Base-by-base conservation (phyloP, 1,284 basidiomycete genomes). In the Chalciporus sp. region DNA sequence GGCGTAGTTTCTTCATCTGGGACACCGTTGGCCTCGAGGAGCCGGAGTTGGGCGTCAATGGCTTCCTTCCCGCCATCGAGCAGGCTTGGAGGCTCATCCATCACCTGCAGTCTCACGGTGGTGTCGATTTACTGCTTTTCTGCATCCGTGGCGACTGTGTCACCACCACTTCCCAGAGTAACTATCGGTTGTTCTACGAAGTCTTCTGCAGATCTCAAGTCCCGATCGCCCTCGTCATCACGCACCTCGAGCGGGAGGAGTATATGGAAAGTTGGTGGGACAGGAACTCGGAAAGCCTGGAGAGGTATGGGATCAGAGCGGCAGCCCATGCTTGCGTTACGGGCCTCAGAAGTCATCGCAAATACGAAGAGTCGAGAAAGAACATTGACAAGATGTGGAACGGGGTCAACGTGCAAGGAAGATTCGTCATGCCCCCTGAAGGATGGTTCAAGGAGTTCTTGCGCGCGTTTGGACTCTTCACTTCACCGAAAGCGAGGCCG, bases 21-120 rank as follows among this genome's bases (percentile, higher is more conserved):
- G 76, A 76, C 47, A 75, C 75, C 2, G 68, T 69, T 6, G 76
- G 77, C 16, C 67, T 78, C 10, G 62, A 75, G 37, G 72, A 76
- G 35, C 69, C 72, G 1, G 61, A 60, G 45, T 33, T 66, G 64
- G 43, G 61, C 7, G 39, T 62, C 64, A 49, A 62, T 23, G 44
- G 64, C 55, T 56, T 63, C 58, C 46, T 69, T 47, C 49, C 70
- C 0, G 72, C 74, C 1, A 68, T 78, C 51, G 62, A 66, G 23
- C 60, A 72, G 49, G 68, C 76, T n/a, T 70, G 60, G 52, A 52
- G 57, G 0, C 69, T 78, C 14, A 62, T 79, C 52, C 56, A 62
- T 11, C 57, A 61, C 9, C 59, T 77, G 16, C 43, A 63, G 0
- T 42, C 9, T 6, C 46, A 46, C n/a, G 69, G 61, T 0, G 74